Evolutionary conservation across 2,329 filamentous ascomycete genomes (phyloP), one percentile per base, ranked within the genome.

Genomic region (Arthrobotrys conoides): DNA sequence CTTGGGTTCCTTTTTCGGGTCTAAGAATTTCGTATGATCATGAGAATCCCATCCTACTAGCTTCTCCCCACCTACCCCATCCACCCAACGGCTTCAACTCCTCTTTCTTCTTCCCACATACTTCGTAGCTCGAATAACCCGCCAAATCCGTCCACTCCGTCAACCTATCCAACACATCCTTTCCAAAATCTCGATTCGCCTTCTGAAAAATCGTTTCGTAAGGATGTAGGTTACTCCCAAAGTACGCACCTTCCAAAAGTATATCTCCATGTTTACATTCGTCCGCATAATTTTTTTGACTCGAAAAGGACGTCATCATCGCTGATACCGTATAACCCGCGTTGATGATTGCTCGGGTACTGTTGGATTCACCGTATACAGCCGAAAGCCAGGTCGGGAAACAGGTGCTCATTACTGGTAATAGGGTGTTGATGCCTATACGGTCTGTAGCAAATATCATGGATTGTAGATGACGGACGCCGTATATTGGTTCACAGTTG

Each of bases 381-480:
- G 75, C 75, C 0, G 27, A 41, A 46, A 49, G 53, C 33, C 66
- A 55, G n/a, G 5, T 48, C 3, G 30, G 30, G 16, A 63, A 51
- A 65, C 67, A 78, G 10, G 64, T 53, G 9, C n/a, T 20, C 41
- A 72, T 64, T 18, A 69, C 22, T 3, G 84, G 81, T 36, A 86
- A 82, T 0, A 86, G 80, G 27, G 84, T 59, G 8, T 80, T 79
- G 73, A 86, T 84, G 80, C 85, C 85, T n/a, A 83, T 77, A 14
- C 79, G 63, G 81, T 86, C 84, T 6, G 85, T 86, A 9, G 84
- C 84, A 80, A 82, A 83, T 64, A 85, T 82, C 83, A 84, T 85
- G 48, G 84, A 83, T 79, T 85, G 84, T 1, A 85, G 79, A 76
- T 85, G 84, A 49, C 82, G 83, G 6, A 77, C 71, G 5, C 65